Conservation (phyloP, 495 filamentous ascomycete genomes). For the Neurospora tetraspora region DNA sequence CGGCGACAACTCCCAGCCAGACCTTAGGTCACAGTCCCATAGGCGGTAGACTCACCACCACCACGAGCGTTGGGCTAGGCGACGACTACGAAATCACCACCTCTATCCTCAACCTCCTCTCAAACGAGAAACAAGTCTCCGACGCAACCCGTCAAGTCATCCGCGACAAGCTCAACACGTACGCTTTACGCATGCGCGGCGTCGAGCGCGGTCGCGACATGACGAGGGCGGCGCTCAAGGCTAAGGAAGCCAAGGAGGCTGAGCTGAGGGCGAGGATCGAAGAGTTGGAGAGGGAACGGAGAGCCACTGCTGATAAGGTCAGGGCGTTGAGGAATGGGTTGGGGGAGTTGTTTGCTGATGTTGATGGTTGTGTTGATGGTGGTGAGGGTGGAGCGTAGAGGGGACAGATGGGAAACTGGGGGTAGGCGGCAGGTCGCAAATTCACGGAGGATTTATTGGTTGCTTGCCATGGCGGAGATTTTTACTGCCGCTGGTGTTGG, state of each 20-base stretch:
- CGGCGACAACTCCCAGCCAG: neutral
- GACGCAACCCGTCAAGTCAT: constrained; percentile 31
- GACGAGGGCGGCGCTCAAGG: constrained; percentile 47
- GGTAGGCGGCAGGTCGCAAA: neutral
- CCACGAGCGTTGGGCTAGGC: neutral
- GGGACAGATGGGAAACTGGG: neutral
- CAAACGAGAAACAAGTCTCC: constrained; percentile 33
- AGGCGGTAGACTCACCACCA: neutral
- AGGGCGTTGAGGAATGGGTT: constrained; percentile 9
- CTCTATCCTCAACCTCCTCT: constrained; percentile 42
- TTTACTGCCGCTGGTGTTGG: neutral
- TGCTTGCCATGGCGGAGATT: neutral
- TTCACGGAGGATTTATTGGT: neutral
- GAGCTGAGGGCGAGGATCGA: constrained; percentile 39
- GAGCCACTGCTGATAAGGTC: constrained; percentile 30
- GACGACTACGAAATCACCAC: constrained; percentile 40
- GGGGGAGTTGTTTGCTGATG: constrained; percentile 6
- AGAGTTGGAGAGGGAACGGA: constrained; percentile 40
- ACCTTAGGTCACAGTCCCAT: neutral
- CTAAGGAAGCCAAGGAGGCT: constrained; percentile 48
- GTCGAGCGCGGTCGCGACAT: constrained; percentile 54
- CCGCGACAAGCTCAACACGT: constrained; percentile 39
- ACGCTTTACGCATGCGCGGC: constrained; percentile 47
- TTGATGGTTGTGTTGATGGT: neutral
- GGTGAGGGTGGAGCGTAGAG: neutral